A percentile compares a stretch with the other conserved stretches of the same genome.
These are phyloP conservation scores for Yamadazyma olivae DNA, from an alignment of 805 yeast genomes.

Conservation along the genomic window DNA sequence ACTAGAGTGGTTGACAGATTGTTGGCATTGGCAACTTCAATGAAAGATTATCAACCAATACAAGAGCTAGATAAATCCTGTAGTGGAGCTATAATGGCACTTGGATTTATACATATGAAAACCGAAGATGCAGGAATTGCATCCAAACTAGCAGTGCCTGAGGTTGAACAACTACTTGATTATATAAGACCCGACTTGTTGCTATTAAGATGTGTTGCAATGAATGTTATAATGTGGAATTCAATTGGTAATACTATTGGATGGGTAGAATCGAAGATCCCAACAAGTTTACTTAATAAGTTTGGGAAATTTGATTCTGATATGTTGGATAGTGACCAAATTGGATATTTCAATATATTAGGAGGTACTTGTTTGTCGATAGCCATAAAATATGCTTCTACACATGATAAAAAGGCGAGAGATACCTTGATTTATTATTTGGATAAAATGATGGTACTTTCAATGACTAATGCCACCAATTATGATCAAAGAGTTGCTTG, in stretches of 20 bases:
- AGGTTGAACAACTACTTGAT: conserved; percentile 55
- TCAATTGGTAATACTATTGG: conserved; percentile 41
- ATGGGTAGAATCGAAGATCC: conserved; percentile 63
- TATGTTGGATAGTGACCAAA: conserved; percentile 53
- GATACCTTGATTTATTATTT: conserved; percentile 52
- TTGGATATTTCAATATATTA: conserved; percentile 60
- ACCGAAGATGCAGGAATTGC: conserved; percentile 63
- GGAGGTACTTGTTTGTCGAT: conserved; percentile 76
- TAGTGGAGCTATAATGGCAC: conserved; percentile 74
- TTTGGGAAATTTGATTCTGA: conserved; percentile 15
- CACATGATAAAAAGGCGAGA: conserved; percentile 52
- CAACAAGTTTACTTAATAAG: conserved; percentile 36
- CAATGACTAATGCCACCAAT: conserved; percentile 39
- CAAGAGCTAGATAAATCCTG: conserved; percentile 60
- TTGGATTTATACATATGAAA: conserved; percentile 69
- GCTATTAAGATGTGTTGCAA: conserved; percentile 60
- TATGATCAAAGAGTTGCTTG: conserved; percentile 60
- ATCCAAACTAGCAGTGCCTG: conserved; percentile 56
- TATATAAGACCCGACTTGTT: conserved; percentile 79
- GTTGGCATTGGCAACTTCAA: conserved; percentile 53
- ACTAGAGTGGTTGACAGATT: conserved; percentile 61
- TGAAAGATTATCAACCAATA: conserved; percentile 60
- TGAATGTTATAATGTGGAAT: conserved; percentile 72
- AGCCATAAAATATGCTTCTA: conserved; percentile 75
- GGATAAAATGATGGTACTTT: conserved; percentile 47